Percentiles rank a stretch among this genome's conserved stretches.
phyloP scores from a whole-genome alignment of 2,329 filamentous ascomycete genomes.

The Stagonosporopsis vannaccii region DNA sequence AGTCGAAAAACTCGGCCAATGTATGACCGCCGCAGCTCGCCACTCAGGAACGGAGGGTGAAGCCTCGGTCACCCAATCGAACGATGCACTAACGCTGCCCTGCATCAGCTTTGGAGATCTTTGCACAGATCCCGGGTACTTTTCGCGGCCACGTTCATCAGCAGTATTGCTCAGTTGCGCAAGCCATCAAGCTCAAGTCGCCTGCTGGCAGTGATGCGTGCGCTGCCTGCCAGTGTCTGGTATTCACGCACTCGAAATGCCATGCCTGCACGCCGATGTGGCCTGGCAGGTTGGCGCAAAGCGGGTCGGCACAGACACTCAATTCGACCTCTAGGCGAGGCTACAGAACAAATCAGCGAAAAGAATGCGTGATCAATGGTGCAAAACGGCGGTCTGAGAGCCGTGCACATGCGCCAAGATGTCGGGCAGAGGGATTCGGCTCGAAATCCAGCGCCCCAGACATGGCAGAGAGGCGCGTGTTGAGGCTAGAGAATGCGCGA shows the following conservation, averaged over 20 bases:
- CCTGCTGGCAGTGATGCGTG: not conserved
- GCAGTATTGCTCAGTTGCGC: not conserved
- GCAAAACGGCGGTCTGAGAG: conserved; percentile 41
- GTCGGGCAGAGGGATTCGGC: conserved; percentile 29
- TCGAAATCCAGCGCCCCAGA: conserved; percentile 28
- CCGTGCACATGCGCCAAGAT: conserved; percentile 32
- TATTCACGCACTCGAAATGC: not conserved
- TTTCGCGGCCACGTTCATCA: conserved; percentile 6
- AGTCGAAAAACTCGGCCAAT: conserved; percentile 9
- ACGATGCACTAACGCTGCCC: conserved; percentile 6
- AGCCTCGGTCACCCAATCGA: conserved; percentile 9
- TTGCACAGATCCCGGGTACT: conserved; percentile 7
- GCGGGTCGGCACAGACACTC: conserved; percentile 18
- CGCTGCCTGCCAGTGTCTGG: not conserved
- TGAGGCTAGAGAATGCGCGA: conserved; percentile 20
- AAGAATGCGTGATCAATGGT: conserved; percentile 29
- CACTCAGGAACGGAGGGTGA: conserved; percentile 16
- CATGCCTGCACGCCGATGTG: not conserved
- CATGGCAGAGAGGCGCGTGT: conserved; percentile 17
- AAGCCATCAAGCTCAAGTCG: not conserved
- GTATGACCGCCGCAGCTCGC: conserved; percentile 14
- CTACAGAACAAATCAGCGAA: conserved; percentile 16
- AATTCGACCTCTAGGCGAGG: conserved; percentile 23
- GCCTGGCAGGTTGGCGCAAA: conserved; percentile 4
- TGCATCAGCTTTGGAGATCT: conserved; percentile 4